Evolutionary conservation across 2,329 filamentous ascomycete genomes (phyloP).

Genomic region (Lasiodiplodia sp.): DNA sequence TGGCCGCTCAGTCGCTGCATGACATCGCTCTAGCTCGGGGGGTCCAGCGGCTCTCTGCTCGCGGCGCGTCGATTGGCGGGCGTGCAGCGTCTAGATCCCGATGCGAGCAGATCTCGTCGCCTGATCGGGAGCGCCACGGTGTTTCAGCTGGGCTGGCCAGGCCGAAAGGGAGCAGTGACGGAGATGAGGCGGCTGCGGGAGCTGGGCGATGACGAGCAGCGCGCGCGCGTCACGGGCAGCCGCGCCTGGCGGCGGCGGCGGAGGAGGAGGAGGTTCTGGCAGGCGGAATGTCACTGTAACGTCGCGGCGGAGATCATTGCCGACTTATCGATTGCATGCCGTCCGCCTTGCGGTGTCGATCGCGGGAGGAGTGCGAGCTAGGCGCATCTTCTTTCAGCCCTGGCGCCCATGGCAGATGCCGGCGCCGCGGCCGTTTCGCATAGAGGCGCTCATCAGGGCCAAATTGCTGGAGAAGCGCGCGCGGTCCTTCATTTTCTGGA

Average conservation of each 20-base stretch:
- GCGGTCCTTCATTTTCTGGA: constrained; percentile 25
- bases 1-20: constrained; percentile 16
- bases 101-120: constrained; percentile 29
- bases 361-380: constrained; percentile 35
- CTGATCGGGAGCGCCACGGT: constrained; percentile 30
- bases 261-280: not conserved
- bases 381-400: constrained; percentile 25
- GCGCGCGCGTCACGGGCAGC: constrained; percentile 9
- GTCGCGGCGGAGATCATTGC: constrained; percentile 36
- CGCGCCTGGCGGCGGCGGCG: not conserved
- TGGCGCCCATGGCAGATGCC: constrained; percentile 12
- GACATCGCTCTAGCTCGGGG: constrained; percentile 24
- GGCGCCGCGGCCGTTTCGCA: constrained; percentile 16
- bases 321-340: constrained; percentile 48
- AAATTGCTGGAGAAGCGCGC: constrained; percentile 23
- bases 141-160: constrained; percentile 29
- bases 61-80: constrained; percentile 6
- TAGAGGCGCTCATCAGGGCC: constrained; percentile 21
- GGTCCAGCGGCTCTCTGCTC: constrained; percentile 3
- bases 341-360: constrained; percentile 45
- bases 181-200: constrained; percentile 19
- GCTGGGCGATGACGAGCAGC: constrained; percentile 17
- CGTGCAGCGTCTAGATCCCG: constrained; percentile 27
- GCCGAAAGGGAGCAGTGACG: constrained; percentile 16
- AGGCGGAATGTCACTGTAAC: constrained; percentile 19